Evolutionary conservation across 2,329 filamentous ascomycete genomes (phyloP).

Genomic region (Blastomyces parvus): DNA sequence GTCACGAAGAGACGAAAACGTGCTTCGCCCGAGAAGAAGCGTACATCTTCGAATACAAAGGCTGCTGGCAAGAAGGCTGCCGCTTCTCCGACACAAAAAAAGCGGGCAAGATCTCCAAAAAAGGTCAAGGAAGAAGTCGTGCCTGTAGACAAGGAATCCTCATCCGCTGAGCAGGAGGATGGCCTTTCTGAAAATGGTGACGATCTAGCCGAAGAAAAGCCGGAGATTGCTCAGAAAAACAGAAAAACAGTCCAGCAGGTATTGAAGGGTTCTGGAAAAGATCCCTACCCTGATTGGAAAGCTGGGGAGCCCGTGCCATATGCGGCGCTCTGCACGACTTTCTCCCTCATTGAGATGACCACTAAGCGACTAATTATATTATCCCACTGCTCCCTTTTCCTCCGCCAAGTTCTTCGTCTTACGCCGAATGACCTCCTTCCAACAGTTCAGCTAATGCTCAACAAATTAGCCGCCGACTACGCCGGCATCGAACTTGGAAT

Average conservation of each 20-base stretch:
- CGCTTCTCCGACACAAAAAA: conserved; percentile 19
- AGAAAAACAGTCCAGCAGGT: conserved; percentile 72
- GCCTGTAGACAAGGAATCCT: conserved; percentile 32
- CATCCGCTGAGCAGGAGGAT: conserved; percentile 26
- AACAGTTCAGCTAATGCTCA: conserved; percentile 90
- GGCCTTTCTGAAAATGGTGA: conserved; percentile 39
- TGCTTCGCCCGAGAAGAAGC: conserved; percentile 20
- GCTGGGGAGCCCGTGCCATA: conserved; percentile 83
- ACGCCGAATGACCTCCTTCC: conserved; percentile 81
- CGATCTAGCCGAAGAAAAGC: conserved; percentile 54
- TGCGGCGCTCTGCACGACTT: conserved; percentile 85
- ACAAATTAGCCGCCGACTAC: conserved; percentile 94
- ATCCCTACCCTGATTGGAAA: conserved; percentile 94
- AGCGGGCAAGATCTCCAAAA: conserved; percentile 32
- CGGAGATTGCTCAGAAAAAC: conserved; percentile 62
- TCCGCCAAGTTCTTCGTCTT: conserved; percentile 86
- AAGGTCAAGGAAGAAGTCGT: conserved; percentile 23
- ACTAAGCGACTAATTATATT: conserved; percentile 82
- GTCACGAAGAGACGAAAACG: conserved; percentile 45
- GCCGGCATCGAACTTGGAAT: conserved; percentile 96
- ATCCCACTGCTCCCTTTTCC: conserved; percentile 79
- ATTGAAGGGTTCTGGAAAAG: conserved; percentile 57
- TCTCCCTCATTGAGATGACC: conserved; percentile 89
- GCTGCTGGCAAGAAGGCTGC: conserved; percentile 5
- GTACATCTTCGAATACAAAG: conserved; percentile 21